Conservation (phyloP, 2,329 filamentous ascomycete genomes). For the Bisporella sp. region DNA sequence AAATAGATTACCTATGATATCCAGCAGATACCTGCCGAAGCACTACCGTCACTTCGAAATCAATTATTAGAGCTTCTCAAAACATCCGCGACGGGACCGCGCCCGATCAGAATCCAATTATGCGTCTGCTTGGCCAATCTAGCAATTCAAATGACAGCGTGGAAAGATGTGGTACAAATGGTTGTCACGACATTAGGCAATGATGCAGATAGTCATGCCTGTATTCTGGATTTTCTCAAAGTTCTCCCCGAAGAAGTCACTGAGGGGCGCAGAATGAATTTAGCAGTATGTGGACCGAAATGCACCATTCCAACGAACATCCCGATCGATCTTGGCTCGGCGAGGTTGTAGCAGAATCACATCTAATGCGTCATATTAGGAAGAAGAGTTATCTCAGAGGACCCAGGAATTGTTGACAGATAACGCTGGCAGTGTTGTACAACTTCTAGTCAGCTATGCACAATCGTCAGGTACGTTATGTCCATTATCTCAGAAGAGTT, state of each 20-base stretch:
- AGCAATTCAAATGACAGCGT: slow-evolving; percentile 91
- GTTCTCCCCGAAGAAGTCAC: slow-evolving; percentile 98
- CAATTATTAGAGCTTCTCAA: slow-evolving; percentile 79
- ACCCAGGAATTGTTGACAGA: slow-evolving; percentile 85
- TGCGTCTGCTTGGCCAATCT: slow-evolving; percentile 92
- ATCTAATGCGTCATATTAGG: slow-evolving; percentile 58
- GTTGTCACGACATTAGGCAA: slow-evolving; percentile 74
- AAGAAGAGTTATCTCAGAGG: slow-evolving; percentile 85
- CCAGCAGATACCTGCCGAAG: slow-evolving; percentile 71
- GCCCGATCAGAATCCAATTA: slow-evolving; percentile 81
- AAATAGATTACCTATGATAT: slow-evolving; percentile 91
- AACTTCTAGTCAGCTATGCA: slow-evolving; percentile 81
- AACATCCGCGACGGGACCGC: slow-evolving; percentile 73
- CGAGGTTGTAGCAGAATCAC: slow-evolving; percentile 30
- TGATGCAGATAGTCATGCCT: slow-evolving; percentile 72
- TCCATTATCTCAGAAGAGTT: slow-evolving; percentile 4
- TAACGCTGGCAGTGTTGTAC: slow-evolving; percentile 82
- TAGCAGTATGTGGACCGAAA: slow-evolving; percentile 84
- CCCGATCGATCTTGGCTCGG: slow-evolving; percentile 27
- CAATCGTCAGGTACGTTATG: slow-evolving; percentile 75
- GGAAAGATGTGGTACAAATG: slow-evolving; percentile 84
- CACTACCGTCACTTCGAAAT: slow-evolving; percentile 71
- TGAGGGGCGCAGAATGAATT: slow-evolving; percentile 97
- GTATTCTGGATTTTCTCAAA: slow-evolving; percentile 90
- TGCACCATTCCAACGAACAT: slow-evolving; percentile 35